Percentiles rank a stretch among this genome's conserved stretches.
Evolutionary conservation across 768 basidiomycete genomes (phyloP).

Genomic region (Trametes cingulata): DNA sequence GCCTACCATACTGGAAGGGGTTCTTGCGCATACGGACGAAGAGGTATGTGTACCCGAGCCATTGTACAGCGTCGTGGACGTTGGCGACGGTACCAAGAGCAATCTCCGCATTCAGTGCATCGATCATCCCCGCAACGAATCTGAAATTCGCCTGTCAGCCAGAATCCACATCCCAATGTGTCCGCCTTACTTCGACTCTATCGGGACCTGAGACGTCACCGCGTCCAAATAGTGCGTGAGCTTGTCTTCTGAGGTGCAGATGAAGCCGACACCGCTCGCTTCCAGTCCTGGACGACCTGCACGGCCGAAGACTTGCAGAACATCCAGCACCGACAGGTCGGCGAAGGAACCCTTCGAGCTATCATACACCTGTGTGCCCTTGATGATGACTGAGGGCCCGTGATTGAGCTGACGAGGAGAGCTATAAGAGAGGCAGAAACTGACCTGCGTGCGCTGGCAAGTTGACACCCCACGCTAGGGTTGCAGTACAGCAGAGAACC

Average conservation of each 20-base stretch:
- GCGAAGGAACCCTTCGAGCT: slow-evolving; percentile 86
- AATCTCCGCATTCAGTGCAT: slow-evolving; percentile 94
- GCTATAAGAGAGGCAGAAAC: slow-evolving; percentile 21
- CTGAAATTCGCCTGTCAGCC: slow-evolving; percentile 29
- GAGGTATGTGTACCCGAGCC: slow-evolving; percentile 97
- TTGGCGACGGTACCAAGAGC: slow-evolving; percentile 92
- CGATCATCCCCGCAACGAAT: slow-evolving; percentile 83
- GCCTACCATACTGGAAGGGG: slow-evolving; percentile 78
- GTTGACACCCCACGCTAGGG: slow-evolving; percentile 99
- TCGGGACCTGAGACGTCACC: slow-evolving; percentile 90
- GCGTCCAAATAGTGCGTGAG: slow-evolving; percentile 87
- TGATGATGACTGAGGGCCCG: slow-evolving; percentile 73
- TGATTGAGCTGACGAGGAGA: not conserved
- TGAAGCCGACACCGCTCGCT: slow-evolving; percentile 93
- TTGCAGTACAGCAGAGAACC: slow-evolving; percentile 98
- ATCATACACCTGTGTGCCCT: slow-evolving; percentile 97
- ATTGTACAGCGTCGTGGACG: slow-evolving; percentile 82
- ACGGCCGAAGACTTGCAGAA: slow-evolving; percentile 96
- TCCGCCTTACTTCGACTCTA: slow-evolving; percentile 83
- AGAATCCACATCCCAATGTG: not conserved
- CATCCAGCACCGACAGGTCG: slow-evolving; percentile 92
- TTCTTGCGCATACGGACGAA: slow-evolving; percentile 94
- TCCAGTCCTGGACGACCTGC: slow-evolving; percentile 89
- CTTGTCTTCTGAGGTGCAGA: slow-evolving; percentile 94
- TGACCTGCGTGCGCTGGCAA: slow-evolving; percentile 94